Percentiles rank a stretch among this genome's conserved stretches.
phyloP scores from a whole-genome alignment of 306 rosid species.

The Argentina anserina region DNA sequence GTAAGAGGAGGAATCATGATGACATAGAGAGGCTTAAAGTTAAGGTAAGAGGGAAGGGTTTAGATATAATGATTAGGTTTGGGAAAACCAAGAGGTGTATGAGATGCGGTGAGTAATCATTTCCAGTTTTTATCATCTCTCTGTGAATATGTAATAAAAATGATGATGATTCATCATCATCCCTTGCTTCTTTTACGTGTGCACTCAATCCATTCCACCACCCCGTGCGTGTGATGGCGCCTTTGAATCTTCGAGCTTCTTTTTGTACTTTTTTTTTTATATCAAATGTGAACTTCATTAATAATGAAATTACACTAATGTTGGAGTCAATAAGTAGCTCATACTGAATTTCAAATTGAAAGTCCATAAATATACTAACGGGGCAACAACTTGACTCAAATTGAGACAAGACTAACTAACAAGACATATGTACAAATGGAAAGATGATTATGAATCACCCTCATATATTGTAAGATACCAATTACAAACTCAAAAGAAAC shows the following conservation, averaged over 20 bases:
- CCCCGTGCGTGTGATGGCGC: constrained; percentile 12
- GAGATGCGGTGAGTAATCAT: constrained; percentile 61
- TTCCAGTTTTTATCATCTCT: constrained; percentile 23
- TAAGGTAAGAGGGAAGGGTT: constrained; percentile 29
- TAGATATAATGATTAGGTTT: constrained; percentile 51
- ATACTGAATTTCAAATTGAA: no score
- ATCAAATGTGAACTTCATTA: no score
- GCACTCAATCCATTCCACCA: constrained; percentile 17
- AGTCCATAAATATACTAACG: no score
- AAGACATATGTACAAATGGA: no score
- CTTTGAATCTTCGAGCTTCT: constrained; percentile 11
- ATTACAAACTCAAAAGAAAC: no score
- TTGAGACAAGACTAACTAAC: no score
- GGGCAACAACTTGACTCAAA: no score
- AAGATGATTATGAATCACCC: no score
- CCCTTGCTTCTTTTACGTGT: constrained; percentile 51
- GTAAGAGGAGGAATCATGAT: constrained; percentile 31
- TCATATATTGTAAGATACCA: no score
- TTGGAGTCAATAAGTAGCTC: no score
- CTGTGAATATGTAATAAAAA: neutral
- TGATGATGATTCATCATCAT: constrained; percentile 18
- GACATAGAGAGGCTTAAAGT: constrained; percentile 29
- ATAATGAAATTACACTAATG: no score
- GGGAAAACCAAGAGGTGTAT: constrained; percentile 40
- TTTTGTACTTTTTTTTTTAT: neutral